A percentile compares a stretch with the other conserved stretches of the same genome.
Conservation (phyloP, 2,329 filamentous ascomycete species). For the Blastomyces gilchristii region DNA sequence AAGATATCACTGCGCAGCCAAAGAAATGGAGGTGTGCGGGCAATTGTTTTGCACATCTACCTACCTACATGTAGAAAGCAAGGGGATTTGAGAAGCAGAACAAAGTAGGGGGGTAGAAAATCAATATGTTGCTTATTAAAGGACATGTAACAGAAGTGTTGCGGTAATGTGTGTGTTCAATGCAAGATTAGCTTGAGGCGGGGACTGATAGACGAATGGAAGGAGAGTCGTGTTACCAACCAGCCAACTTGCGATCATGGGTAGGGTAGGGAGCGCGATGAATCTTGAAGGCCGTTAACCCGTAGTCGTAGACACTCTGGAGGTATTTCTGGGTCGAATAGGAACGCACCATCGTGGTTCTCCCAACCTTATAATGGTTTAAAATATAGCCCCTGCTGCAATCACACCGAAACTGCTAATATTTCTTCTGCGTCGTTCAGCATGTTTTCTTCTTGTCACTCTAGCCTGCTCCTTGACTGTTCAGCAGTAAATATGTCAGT, state of each 20-base stretch:
- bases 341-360: background rate
- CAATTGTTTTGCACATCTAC: background rate
- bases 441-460: constrained; percentile 1
- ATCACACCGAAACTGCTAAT: background rate
- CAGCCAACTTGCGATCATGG: background rate
- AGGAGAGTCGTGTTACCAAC: background rate
- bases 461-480: constrained; percentile 2
- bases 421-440: background rate
- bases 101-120: background rate
- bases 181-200: background rate
- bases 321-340: background rate
- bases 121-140: background rate
- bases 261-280: background rate
- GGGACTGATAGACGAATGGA: background rate
- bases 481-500: background rate
- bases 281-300: background rate
- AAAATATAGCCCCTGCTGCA: background rate
- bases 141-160: background rate
- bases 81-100: background rate
- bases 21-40: background rate
- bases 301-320: background rate
- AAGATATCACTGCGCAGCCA: background rate
- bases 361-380: background rate
- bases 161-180: background rate
- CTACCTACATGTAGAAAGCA: background rate